Evolutionary conservation across 805 yeast genomes (phyloP).

Genomic region (Candida tibetensis): DNA sequence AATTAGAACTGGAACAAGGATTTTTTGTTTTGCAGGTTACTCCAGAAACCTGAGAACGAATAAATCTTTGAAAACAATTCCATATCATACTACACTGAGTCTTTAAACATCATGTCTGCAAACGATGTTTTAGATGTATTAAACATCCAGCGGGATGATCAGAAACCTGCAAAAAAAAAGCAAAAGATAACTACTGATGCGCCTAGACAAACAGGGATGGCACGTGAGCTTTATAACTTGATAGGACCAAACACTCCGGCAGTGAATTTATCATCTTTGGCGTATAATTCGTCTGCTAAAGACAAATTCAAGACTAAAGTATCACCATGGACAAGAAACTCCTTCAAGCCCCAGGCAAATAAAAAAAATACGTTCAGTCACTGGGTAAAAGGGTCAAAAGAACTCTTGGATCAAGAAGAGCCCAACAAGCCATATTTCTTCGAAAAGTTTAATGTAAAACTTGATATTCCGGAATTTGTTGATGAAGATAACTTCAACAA

Average conservation of each 20-base stretch:
- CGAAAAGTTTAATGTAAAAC: conserved; percentile 67
- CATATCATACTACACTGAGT: no score
- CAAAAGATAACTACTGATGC: conserved; percentile 25
- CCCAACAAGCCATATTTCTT: conserved; percentile 53
- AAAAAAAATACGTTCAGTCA: conserved; percentile 54
- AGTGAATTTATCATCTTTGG: conserved; percentile 29
- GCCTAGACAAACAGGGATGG: conserved; percentile 62
- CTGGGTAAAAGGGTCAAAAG: conserved; percentile 81
- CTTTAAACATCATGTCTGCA: conserved; percentile 31
- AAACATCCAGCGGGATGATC: conserved; percentile 55
- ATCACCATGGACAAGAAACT: conserved; percentile 76
- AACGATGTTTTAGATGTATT: conserved; percentile 74
- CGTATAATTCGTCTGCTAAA: conserved; percentile 49
- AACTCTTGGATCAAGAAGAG: conserved; percentile 32
- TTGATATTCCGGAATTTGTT: conserved; percentile 68
- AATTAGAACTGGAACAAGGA: no score
- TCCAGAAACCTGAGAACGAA: no score
- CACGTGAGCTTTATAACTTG: conserved; percentile 82
- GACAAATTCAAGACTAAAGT: conserved; percentile 65
- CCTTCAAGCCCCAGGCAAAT: conserved; percentile 55
- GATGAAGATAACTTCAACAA: conserved; percentile 56
- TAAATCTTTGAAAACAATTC: no score
- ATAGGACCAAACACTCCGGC: conserved; percentile 94
- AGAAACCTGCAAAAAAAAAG: conserved; percentile 40
- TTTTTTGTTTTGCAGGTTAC: no score